Conservation (phyloP, 1,139 yeast genomes). For the Magnusiomyces paraingens region DNA sequence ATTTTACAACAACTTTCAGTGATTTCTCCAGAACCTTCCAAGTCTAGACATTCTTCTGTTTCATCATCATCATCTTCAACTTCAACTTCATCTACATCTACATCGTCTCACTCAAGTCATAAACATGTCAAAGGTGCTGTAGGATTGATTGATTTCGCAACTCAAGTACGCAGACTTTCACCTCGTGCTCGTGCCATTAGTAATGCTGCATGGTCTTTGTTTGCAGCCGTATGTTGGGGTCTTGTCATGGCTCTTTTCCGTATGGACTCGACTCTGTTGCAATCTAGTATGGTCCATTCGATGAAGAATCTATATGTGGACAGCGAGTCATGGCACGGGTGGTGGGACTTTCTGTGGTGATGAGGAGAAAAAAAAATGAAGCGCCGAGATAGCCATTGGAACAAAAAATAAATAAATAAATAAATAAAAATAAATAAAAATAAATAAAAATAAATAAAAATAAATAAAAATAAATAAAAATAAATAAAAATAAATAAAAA, state of each 20-base stretch:
- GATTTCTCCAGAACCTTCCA: background rate
- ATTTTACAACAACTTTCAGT: constrained; percentile 3
- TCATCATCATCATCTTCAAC: background rate
- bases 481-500: too few species aligned
- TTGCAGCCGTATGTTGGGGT: constrained; percentile 72
- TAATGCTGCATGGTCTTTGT: constrained; percentile 50
- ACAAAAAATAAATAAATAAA: background rate
- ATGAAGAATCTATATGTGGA: constrained; percentile 68
- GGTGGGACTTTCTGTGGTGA: constrained; percentile 23
- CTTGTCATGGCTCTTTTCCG: constrained; percentile 67
- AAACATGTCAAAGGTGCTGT: constrained; percentile 5
- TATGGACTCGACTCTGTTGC: constrained; percentile 56
- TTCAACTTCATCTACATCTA: background rate
- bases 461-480: too few species aligned
- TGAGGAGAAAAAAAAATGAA: background rate
- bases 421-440: background rate
- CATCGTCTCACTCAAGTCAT: constrained; percentile 6
- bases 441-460: background rate
- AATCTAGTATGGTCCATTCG: constrained; percentile 59
- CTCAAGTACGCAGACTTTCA: background rate
- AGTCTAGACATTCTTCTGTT: background rate
- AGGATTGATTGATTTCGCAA: background rate
- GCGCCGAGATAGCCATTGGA: background rate
- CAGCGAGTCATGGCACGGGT: constrained; percentile 33
- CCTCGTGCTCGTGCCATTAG: constrained; percentile 14